Evolutionary conservation across 176 grass and related monocot species (phyloP).

Genomic region (Triticum turgidum): DNA sequence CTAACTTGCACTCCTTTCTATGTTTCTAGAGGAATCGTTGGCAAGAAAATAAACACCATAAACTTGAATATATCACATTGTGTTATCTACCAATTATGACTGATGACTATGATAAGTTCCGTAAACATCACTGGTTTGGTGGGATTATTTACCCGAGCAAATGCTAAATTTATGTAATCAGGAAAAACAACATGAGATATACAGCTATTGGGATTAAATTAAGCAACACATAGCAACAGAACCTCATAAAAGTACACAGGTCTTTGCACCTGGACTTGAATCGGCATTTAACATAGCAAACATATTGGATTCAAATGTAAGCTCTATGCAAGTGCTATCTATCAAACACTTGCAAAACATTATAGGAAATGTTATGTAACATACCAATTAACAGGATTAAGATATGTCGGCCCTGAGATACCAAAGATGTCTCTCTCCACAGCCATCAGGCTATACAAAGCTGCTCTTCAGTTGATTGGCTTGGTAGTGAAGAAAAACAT

Average conservation of each 20-base stretch:
- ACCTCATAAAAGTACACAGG: background rate
- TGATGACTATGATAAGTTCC: background rate
- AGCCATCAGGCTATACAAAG: constrained; percentile 48
- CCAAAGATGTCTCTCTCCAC: constrained; percentile 78
- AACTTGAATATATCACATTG: background rate
- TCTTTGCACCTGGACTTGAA: background rate
- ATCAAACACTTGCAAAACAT: background rate
- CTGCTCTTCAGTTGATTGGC: constrained; percentile 21
- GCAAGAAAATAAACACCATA: background rate
- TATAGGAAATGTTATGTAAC: constrained; percentile 7
- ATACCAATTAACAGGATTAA: constrained; percentile 80
- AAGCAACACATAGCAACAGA: background rate
- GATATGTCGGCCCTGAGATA: constrained; percentile 66
- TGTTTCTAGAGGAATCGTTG: background rate
- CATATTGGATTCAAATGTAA: background rate
- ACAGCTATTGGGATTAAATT: background rate
- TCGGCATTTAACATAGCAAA: background rate
- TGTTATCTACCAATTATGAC: background rate
- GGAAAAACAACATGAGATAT: background rate
- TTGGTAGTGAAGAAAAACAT: constrained; percentile 18
- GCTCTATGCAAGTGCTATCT: background rate
- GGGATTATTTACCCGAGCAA: background rate
- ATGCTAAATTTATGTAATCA: background rate
- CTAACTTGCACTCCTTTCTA: background rate
- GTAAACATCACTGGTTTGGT: background rate